A percentile compares a stretch with the other conserved stretches of the same genome.
phyloP scores from a whole-genome alignment of 1,139 yeast genomes.

The Geotrichum klebahnii region DNA sequence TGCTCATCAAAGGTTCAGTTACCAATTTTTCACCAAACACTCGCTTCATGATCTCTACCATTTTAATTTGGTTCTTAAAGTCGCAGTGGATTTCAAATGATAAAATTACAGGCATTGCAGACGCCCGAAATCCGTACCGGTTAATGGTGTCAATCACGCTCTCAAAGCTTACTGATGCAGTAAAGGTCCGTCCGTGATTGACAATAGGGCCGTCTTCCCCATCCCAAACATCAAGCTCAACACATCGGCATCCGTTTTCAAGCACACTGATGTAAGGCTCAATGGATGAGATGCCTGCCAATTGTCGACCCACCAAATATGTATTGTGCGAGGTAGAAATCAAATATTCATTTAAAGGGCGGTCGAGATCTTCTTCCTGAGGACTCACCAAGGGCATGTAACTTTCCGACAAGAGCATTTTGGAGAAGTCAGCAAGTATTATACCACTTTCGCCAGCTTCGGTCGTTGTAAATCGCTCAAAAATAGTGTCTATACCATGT shows the following conservation, averaged over 20 bases:
- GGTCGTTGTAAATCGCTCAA: slow-evolving; percentile 10
- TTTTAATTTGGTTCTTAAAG: slow-evolving; percentile 55
- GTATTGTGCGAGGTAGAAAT: slow-evolving; percentile 95
- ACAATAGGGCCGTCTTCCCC: slow-evolving; percentile 80
- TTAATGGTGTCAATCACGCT: slow-evolving; percentile 70
- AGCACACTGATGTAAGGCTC: slow-evolving; percentile 88
- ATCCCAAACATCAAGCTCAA: slow-evolving; percentile 96
- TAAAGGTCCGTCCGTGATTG: slow-evolving; percentile 81
- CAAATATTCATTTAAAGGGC: slow-evolving; percentile 79
- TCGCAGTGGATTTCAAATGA: slow-evolving; percentile 84
- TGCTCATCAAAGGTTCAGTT: slow-evolving; percentile 40
- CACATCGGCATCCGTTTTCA: slow-evolving; percentile 87
- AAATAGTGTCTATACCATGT: slow-evolving; percentile 4
- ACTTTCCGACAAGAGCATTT: slow-evolving; percentile 50
- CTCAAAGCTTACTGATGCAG: slow-evolving; percentile 63
- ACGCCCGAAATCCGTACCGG: slow-evolving; percentile 77
- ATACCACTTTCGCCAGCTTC: slow-evolving; percentile 12
- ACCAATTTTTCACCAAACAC: slow-evolving; percentile 60
- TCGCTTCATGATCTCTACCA: slow-evolving; percentile 51
- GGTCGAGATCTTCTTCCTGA: slow-evolving; percentile 48
- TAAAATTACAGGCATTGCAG: slow-evolving; percentile 81
- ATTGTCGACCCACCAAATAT: slow-evolving; percentile 79
- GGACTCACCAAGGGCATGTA: slow-evolving; percentile 39
- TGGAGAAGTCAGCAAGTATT: slow-evolving; percentile 45
- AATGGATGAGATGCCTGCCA: slow-evolving; percentile 85